These are phyloP conservation scores for Botrytis pseudocinerea DNA, from an alignment of 2,329 filamentous ascomycete genomes.

Conservation along the genomic window DNA sequence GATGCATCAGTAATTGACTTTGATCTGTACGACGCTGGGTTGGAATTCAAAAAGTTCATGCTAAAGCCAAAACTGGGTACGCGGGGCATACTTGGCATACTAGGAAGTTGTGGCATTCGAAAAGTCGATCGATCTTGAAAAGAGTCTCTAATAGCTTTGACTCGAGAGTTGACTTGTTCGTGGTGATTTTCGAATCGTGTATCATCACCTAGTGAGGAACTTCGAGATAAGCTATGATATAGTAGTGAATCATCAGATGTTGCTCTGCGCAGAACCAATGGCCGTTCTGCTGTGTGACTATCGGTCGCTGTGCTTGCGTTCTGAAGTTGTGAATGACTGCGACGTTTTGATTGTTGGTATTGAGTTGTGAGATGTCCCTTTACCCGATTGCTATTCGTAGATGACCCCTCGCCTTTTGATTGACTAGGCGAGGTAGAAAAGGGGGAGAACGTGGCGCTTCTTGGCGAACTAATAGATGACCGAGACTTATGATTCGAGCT, in stretches of 20 bases:
- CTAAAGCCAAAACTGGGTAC: conserved; percentile 44
- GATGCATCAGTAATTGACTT: conserved; percentile 36
- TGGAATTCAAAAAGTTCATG: conserved; percentile 39
- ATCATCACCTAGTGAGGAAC: conserved; percentile 83
- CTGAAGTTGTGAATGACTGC: conserved; percentile 26
- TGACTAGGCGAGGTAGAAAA: conserved; percentile 12
- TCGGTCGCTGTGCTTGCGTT: neutral
- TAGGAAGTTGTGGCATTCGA: conserved; percentile 65
- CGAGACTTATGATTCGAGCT: conserved; percentile 28
- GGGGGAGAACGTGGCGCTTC: conserved; percentile 18
- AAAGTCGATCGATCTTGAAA: conserved; percentile 77
- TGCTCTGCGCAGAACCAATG: conserved; percentile 53
- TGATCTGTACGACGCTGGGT: conserved; percentile 31
- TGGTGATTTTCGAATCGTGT: conserved; percentile 76
- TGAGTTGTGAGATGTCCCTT: neutral
- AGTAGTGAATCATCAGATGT: conserved; percentile 79
- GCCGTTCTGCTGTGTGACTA: conserved; percentile 23
- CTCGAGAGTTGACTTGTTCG: conserved; percentile 82
- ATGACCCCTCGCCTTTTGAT: conserved; percentile 7
- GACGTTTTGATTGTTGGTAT: conserved; percentile 15
- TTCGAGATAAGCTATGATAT: conserved; percentile 71
- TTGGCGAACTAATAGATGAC: conserved; percentile 14
- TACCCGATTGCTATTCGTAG: neutral
- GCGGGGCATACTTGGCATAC: conserved; percentile 48
- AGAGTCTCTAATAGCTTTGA: conserved; percentile 89